A percentile compares a stretch with the other conserved stretches of the same genome.
Conservation (phyloP, 1,139 yeast species). For the Candida sp. region DNA sequence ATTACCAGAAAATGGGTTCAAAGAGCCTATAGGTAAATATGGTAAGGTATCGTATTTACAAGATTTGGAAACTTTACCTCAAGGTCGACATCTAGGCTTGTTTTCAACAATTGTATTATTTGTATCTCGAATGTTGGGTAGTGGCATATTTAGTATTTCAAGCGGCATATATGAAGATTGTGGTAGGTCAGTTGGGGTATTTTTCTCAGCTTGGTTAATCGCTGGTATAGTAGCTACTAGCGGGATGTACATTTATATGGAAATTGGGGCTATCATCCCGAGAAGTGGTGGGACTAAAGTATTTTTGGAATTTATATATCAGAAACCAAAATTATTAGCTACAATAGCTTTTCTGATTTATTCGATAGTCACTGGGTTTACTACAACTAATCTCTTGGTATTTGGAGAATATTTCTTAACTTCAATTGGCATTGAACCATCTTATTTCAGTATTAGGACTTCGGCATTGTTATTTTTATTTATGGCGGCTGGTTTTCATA, state of each 20-base stretch:
- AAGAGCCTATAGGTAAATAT: background rate
- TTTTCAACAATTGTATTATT: slow-evolving; percentile 63
- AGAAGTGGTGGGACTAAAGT: slow-evolving; percentile 75
- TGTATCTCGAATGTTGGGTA: slow-evolving; percentile 69
- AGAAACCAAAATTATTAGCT: slow-evolving; percentile 55
- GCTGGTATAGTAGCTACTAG: slow-evolving; percentile 63
- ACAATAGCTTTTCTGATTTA: slow-evolving; percentile 58
- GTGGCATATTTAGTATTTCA: slow-evolving; percentile 74
- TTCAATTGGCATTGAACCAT: slow-evolving; percentile 40
- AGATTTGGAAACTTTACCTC: slow-evolving; percentile 58
- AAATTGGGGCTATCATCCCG: slow-evolving; percentile 67
- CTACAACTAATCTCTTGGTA: slow-evolving; percentile 61
- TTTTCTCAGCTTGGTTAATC: slow-evolving; percentile 57
- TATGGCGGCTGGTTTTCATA: slow-evolving; percentile 47
- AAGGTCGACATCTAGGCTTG: slow-evolving; percentile 70
- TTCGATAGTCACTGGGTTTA: slow-evolving; percentile 61
- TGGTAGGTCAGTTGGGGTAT: slow-evolving; percentile 62
- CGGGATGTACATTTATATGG: slow-evolving; percentile 64
- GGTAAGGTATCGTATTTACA: slow-evolving; percentile 14
- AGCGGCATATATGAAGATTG: slow-evolving; percentile 63
- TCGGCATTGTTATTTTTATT: slow-evolving; percentile 44
- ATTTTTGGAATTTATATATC: slow-evolving; percentile 63
- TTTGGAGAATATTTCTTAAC: slow-evolving; percentile 67
- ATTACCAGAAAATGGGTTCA: background rate
- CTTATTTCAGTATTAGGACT: slow-evolving; percentile 36